Conservation (phyloP, 1,284 basidiomycete species). For the Megacollybia platyphylla region DNA sequence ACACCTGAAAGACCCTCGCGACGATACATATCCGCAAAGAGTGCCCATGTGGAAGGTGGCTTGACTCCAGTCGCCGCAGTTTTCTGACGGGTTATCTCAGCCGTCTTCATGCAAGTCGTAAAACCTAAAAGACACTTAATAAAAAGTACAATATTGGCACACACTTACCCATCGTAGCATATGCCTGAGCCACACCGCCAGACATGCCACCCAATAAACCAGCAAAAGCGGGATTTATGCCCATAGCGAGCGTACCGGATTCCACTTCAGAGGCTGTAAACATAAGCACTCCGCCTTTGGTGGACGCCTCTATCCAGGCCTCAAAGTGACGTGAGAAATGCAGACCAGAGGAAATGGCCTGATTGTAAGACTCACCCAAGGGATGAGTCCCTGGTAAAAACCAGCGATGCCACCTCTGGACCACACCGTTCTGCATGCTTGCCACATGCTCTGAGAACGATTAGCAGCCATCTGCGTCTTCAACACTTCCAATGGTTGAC, state of each 20-base stretch:
- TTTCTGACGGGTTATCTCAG: conserved; percentile 97
- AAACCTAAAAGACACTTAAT: conserved; percentile 48
- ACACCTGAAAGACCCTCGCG: conserved; percentile 91
- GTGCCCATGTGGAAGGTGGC: conserved; percentile 88
- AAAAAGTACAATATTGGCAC: conserved; percentile 10
- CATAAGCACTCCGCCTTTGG: conserved; percentile 93
- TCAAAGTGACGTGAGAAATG: conserved; percentile 16
- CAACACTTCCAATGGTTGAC: conserved; percentile 95
- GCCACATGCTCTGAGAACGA: conserved; percentile 79
- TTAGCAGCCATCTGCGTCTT: conserved; percentile 99
- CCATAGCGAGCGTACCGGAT: conserved; percentile 48
- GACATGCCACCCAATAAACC: conserved; percentile 96
- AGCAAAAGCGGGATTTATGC: conserved; percentile 70
- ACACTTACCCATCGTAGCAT: conserved; percentile 93
- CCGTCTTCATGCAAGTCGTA: conserved; percentile 98
- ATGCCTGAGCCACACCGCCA: conserved; percentile 95
- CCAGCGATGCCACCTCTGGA: conserved; percentile 82
- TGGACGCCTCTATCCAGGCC: conserved; percentile 99
- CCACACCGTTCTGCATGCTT: conserved; percentile 84
- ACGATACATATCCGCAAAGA: conserved; percentile 91
- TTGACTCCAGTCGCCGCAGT: conserved; percentile 82
- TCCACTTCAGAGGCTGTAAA: conserved; percentile 97
- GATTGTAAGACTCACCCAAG: conserved; percentile 60
- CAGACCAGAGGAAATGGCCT: conserved; percentile 1
- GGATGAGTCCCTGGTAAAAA: conserved; percentile 98